Evolutionary conservation across 192 early-diverging fungal genomes (phyloP), one percentile per base, ranked within the genome.

Genomic region (Coemansia sp.): DNA sequence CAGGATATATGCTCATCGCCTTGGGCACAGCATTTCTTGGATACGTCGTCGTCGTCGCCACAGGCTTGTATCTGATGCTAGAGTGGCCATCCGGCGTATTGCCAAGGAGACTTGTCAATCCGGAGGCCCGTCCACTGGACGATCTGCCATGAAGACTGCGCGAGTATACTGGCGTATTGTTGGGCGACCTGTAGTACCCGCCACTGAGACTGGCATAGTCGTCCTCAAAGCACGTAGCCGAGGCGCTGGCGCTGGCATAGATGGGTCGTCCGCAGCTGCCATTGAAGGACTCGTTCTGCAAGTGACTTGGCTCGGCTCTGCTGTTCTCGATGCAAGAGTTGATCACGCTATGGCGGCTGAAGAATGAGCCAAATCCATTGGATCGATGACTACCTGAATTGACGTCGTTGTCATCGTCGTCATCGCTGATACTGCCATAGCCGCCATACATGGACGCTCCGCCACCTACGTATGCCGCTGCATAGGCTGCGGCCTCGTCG

Each of bases 401-500:
- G 57, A 62, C 61, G 15, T 34, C 34, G 18, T 38, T 29, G n/a
- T 69, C 24, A n/a, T 66, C 64, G 40, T 71, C 58, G 15, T 83
- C 70, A 64, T 75, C 70, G 46, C 75, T 77, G 29, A 65, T 52
- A 27, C 64, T 44, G 33, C 81, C 66, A 46, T 83, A 83, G 31
- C 64, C 68, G 63, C 76, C 58, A 41, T 64, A 62, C 20, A 81
- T 15, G 22, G 74, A 76, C 10, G 71, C 60, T 4, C 75, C 70
- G 61, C 81, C 76, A 8, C 57, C 57, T 27, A 66, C 70, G 43
- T 75, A 83, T 11, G 70, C 81, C 3, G 76, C 73, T 5, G 81
- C 81, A 68, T 74, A 66, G 11, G 81, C 81, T 1, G 73, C 76
- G 10, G 72, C 78, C 44, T 73, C 70, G 18, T 70, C 70, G 65